A percentile compares a stretch with the other conserved stretches of the same genome.
phyloP scores from a whole-genome alignment of 176 grass and related monocot species.

The Elaeis guineensis region DNA sequence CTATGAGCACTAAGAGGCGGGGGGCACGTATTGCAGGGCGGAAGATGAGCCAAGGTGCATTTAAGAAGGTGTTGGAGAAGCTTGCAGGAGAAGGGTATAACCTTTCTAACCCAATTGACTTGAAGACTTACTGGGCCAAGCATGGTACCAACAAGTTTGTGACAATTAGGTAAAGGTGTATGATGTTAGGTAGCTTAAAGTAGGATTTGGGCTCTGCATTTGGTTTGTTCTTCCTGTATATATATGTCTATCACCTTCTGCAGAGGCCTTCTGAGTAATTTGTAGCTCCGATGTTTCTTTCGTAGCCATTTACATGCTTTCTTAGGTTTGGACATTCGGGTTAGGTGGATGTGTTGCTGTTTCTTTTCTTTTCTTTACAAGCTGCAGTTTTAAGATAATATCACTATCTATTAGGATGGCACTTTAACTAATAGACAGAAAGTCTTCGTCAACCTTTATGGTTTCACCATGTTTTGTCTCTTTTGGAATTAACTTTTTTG shows the following conservation, averaged over 20 bases:
- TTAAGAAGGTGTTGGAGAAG: conserved; percentile 23
- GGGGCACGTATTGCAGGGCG: conserved; percentile 14
- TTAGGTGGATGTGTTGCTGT: background rate
- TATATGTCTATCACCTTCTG: conserved; percentile 10
- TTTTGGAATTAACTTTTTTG: no score
- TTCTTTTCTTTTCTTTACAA: background rate
- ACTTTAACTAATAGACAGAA: background rate
- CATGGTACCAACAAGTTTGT: conserved; percentile 28
- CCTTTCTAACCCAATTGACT: conserved; percentile 21
- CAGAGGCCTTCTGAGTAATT: background rate
- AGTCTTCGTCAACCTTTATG: no score
- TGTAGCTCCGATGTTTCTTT: background rate
- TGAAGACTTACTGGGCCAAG: conserved; percentile 19
- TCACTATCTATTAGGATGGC: background rate
- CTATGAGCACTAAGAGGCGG: conserved; percentile 24
- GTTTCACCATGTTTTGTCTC: no score
- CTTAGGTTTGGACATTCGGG: background rate
- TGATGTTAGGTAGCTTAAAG: background rate
- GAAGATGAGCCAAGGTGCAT: conserved; percentile 24
- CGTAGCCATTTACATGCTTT: background rate
- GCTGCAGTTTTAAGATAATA: background rate
- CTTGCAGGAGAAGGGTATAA: conserved; percentile 23
- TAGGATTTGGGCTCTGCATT: conserved; percentile 8
- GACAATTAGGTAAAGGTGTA: conserved; percentile 19
- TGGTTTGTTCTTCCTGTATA: conserved; percentile 4